Percentiles rank a stretch among this genome's conserved stretches.
These are phyloP conservation scores for Crithidia sp. DNA, from an alignment of 208 protist species.

Conservation along the genomic window DNA sequence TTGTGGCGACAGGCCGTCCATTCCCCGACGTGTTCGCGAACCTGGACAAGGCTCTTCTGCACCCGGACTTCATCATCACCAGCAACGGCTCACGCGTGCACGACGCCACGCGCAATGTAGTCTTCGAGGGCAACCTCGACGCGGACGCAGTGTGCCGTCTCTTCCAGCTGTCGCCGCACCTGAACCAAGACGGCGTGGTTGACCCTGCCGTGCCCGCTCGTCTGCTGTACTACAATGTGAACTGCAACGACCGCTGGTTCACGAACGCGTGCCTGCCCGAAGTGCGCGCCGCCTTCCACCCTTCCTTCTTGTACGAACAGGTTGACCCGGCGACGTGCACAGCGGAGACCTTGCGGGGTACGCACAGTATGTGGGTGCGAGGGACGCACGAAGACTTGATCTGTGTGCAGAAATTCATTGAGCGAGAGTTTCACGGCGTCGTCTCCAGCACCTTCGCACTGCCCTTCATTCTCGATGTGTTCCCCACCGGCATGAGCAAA, in stretches of 20 bases:
- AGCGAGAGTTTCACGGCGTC: conserved; percentile 22
- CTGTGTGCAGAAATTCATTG: conserved; percentile 37
- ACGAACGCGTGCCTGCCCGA: conserved; percentile 40
- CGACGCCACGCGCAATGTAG: conserved; percentile 34
- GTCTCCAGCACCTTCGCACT: conserved; percentile 41
- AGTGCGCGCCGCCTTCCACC: conserved; percentile 46
- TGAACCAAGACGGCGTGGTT: conserved; percentile 15
- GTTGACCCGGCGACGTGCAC: conserved; percentile 53
- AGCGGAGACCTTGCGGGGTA: conserved; percentile 29
- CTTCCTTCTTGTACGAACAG: conserved; percentile 42
- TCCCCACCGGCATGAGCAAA: conserved; percentile 48
- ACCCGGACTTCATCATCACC: conserved; percentile 74
- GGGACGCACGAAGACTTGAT: conserved; percentile 36
- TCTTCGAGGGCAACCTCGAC: conserved; percentile 51
- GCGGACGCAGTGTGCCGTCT: conserved; percentile 45
- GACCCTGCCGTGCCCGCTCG: conserved; percentile 11
- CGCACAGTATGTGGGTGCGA: conserved; percentile 53
- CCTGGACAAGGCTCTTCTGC: conserved; percentile 40
- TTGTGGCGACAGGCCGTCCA: conserved; percentile 73
- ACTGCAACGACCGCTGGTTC: conserved; percentile 55
- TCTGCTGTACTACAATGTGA: conserved; percentile 51
- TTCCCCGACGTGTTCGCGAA: conserved; percentile 68
- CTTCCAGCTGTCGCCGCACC: conserved; percentile 39
- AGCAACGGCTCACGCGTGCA: conserved; percentile 74
- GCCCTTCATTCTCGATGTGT: conserved; percentile 50